Base-by-base conservation (phyloP, 148 eudicot genomes). In the Cornus suecica region DNA sequence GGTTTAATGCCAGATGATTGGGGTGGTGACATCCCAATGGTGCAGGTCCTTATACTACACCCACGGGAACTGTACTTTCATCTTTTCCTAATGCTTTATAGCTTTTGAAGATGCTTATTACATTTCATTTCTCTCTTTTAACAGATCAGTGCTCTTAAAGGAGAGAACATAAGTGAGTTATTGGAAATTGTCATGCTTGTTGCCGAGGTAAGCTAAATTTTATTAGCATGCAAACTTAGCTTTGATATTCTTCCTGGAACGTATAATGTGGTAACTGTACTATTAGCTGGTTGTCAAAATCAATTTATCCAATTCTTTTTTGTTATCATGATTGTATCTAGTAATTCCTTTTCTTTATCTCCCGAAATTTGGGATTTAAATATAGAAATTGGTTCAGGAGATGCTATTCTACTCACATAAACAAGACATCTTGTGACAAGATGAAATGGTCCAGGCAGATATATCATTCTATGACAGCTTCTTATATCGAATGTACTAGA, bases 101-200 rank as follows among this genome's bases (percentile, higher is more conserved):
- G 31, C 15, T 65, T 67, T 20, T n/a, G 15, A 8, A 24, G 70
- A 52, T 66, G 34, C 74, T 71, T 42, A 76, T 52, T 16, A 16
- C 74, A 56, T 73, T 63, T 70, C 9, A 74, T 28, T 37, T 67
- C 71, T 52, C n/a, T 37, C 82, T 30, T 8, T 37, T 28, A 42
- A 78, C 87, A 95, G 99, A 88, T 95, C 81, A 95, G 99, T 85
- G 99, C 98, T 73, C 97, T 95, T 41, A 95, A 86, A 80, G 99
- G 99, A 80, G 90, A 91, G 68, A 87, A 91, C 73, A 83, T 95
- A 70, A 91, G 93, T 83, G 99, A 92, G 66, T 81, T 95, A 80
- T 79, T 95, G 83, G 99, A 95, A 83, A 93, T 93, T 72, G 82
- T 87, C 71, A 93, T 95, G 94, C 97, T 95, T 81, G 98, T 95